Evolutionary conservation across 164 flowering plant genomes (phyloP).

Genomic region (Kalanchoe fedtschenkoi): DNA sequence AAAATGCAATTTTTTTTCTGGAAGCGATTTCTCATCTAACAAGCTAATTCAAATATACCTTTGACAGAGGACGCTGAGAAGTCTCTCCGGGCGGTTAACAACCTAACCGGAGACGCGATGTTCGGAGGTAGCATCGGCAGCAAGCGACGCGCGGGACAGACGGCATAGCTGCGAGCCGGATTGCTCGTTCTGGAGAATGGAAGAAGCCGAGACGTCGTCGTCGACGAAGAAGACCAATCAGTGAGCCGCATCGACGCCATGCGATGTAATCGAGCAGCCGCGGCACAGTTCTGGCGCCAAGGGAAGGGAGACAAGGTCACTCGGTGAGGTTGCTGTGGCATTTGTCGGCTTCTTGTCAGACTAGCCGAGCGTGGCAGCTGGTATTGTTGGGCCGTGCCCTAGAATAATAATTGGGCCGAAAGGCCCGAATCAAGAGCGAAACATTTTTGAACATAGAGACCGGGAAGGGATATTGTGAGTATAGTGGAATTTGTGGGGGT

Average conservation of each 20-base stretch:
- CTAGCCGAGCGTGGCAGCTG: no score
- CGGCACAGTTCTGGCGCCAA: no score
- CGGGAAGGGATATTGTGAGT: no score
- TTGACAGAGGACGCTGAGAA: not conserved
- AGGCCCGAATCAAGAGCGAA: no score
- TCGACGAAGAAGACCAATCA: not conserved
- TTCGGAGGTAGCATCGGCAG: not conserved
- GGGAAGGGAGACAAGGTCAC: no score
- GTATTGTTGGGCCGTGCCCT: no score
- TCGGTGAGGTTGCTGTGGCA: not conserved
- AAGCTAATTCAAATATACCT: not conserved
- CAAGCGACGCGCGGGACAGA: not conserved
- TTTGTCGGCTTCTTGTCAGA: no score
- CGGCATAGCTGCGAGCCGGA: not conserved
- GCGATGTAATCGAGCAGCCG: not conserved
- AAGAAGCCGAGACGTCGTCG: not conserved
- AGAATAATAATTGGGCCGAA: no score
- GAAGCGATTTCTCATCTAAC: not conserved
- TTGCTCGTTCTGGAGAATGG: not conserved
- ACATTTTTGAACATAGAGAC: no score
- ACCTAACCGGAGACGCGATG: not conserved
- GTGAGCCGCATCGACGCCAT: constrained; percentile 1
- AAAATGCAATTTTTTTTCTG: no score
- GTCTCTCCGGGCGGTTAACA: not conserved
- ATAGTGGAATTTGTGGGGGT: no score